phyloP scores from a whole-genome alignment of 2,329 filamentous ascomycete genomes.

The Botrytis cinerea region DNA sequence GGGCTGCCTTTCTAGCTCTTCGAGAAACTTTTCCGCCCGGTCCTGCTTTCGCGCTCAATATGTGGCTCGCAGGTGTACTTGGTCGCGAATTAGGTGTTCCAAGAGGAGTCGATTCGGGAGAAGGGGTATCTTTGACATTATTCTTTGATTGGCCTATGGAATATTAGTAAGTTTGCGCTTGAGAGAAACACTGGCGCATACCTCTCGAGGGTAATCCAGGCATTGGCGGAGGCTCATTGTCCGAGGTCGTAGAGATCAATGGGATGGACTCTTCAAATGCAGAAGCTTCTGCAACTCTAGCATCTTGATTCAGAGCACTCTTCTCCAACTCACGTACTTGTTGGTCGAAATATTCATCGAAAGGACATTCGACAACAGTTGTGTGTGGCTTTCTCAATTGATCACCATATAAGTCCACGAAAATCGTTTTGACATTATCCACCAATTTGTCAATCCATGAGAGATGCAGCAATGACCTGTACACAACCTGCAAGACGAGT shows the following conservation, averaged over 20 bases:
- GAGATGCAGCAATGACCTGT: conserved; percentile 90
- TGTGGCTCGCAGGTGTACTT: conserved; percentile 69
- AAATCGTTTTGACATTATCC: conserved; percentile 91
- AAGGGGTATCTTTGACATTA: conserved; percentile 38
- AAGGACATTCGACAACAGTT: conserved; percentile 77
- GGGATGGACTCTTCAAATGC: conserved; percentile 34
- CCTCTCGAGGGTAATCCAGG: conserved; percentile 40
- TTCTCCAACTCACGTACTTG: conserved; percentile 81
- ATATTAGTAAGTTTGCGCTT: conserved; percentile 6
- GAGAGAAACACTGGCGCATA: conserved; percentile 19
- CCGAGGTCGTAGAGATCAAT: conserved; percentile 31
- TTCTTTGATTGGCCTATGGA: conserved; percentile 36
- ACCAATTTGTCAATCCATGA: conserved; percentile 97
- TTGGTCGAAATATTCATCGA: conserved; percentile 93
- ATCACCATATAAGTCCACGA: conserved; percentile 85
- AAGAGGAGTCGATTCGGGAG: conserved; percentile 65
- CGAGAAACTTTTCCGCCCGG: conserved; percentile 78
- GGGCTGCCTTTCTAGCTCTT: conserved; percentile 73
- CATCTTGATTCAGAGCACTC: conserved; percentile 45
- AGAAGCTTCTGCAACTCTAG: conserved; percentile 34
- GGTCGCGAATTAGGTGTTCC: conserved; percentile 78
- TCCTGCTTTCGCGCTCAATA: conserved; percentile 72
- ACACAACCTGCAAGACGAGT: conserved; percentile 70
- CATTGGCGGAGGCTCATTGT: conserved; percentile 54
- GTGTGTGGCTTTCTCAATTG: conserved; percentile 80